Evolutionary conservation across 2,329 filamentous ascomycete genomes (phyloP), one percentile per base, ranked within the genome.

Genomic region (Scopulariopsis brevicaulis): DNA sequence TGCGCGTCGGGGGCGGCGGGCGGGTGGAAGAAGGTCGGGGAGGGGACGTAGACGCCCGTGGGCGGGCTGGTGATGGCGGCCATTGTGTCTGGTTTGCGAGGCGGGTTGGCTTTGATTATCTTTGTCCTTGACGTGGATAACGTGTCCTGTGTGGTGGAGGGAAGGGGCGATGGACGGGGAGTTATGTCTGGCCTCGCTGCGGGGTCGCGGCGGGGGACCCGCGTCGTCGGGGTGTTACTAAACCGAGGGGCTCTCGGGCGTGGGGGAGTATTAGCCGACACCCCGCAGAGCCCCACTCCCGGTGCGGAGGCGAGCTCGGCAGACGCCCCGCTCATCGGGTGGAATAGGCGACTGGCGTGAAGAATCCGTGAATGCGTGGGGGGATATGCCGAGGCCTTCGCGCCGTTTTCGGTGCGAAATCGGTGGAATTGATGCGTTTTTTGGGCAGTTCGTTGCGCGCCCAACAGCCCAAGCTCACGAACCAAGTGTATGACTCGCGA

Each of bases 11-110:
- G 65, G 53, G 65, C 73, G 63, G 69, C 76, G 43, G 64, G 4
- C 28, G 28, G 59, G 51, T 63, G 76, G 73, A 85, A 86, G 74
- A 87, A 86, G 55, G 84, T 86, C 5, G 83, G 83, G 51, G 84
- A 76, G 51, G 80, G 80, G 60, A 83, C 80, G 65, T 79, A 83
- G 64, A 83, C 77, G 61, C 81, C 81, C 53, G 77, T 74, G 28
- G 79, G 78, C 43, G 79, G 79, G 60, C 60, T 56, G 34, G 54
- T 59, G 51, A 57, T 43, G 18, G 57, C 22, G 2, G 52, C 52
- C 43, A 55, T 58, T 54, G 52, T 54, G 24, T 34, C 12, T 34
- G 52, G 2, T 20, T 25, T 54, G 25, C 20, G 7, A n/a, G 7
- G 48, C 48, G n/a, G n/a, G 48, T 37, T 37, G 7, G 34, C 7